Base-by-base conservation (phyloP, 345 rosid species). In the Citrus sp. region DNA sequence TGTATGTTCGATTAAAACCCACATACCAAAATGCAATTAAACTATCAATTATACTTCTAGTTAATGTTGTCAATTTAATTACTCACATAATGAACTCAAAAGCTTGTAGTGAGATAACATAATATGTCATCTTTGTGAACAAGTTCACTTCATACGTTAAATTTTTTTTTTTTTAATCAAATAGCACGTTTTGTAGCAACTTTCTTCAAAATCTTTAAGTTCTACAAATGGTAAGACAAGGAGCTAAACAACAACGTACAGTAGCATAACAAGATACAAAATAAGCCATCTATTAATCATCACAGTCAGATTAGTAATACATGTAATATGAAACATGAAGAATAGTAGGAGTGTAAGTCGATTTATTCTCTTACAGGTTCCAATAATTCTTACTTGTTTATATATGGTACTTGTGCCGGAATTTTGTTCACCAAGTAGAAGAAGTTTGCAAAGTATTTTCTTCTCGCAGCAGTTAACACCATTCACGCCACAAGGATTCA, bases 351-450 rank as follows among this genome's bases (percentile, higher is more conserved):
- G 34, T n/a, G 55, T 40, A 46, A 78, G 37, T 18, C 8, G 34
- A 70, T 38, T 38, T 38, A 77, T 18, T 64, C 22, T 59, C 34
- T 32, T 4, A 60, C 60, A 22, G 30, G 28, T 8, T 34, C 76
- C n/a, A 27, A 40, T 58, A 58, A 78, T 28, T 35, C 80, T 80
- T 76, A 91, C 99, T 88, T 95, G 95, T 85, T 92, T 95, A 84
- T 90, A 92, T 72, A 95, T 81, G 58, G 99, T 90, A 77, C 97
- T 86, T 6, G 95, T 88, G 81, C 97, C 98, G 56, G 97, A 90
- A 70, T 91, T 91, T 79, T 81, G 86, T 61, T 75, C 80, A 80
- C 95, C 99, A 34, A 94, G 87, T 60, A 96, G 89, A 82, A 94
- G 95, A 82, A 92, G 87, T 77, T 84, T 94, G 67, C 59, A 73